A percentile compares a stretch with the other conserved stretches of the same genome.
These are phyloP conservation scores for Citrus sinensis DNA, from an alignment of 345 rosid species.

Conservation along the genomic window DNA sequence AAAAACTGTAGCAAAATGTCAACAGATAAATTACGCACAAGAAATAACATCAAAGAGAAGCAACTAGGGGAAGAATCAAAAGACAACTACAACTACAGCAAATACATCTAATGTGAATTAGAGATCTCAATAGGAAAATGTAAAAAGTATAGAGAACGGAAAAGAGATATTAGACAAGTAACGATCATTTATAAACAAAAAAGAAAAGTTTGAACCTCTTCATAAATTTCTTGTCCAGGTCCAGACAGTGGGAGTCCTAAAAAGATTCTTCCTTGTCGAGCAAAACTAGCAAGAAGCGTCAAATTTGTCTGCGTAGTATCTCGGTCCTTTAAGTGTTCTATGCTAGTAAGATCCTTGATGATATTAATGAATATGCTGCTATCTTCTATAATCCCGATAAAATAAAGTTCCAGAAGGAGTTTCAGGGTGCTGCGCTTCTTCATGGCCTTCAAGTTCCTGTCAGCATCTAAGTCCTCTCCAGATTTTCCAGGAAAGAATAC, in stretches of 20 bases:
- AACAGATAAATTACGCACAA: conserved; percentile 20
- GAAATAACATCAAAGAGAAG: neutral
- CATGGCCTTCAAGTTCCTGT: conserved; percentile 85
- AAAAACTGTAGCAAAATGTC: conserved; percentile 56
- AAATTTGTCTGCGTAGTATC: conserved; percentile 90
- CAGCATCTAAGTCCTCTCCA: conserved; percentile 80
- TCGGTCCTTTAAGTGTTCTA: conserved; percentile 82
- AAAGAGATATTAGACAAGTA: neutral
- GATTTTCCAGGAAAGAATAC: conserved; percentile 93
- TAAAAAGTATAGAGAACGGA: neutral
- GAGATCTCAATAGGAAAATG: neutral
- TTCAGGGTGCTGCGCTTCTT: conserved; percentile 92
- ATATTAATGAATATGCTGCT: conserved; percentile 67
- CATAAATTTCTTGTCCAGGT: conserved; percentile 82
- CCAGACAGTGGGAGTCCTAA: conserved; percentile 89
- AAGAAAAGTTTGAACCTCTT: conserved; percentile 54
- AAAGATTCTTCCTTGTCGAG: conserved; percentile 94
- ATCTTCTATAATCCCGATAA: conserved; percentile 92
- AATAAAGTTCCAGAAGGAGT: conserved; percentile 88
- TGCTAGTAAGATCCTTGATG: conserved; percentile 79
- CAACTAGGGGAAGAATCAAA: conserved; percentile 1
- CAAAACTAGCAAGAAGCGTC: conserved; percentile 93
- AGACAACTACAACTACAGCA: neutral
- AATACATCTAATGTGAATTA: neutral
- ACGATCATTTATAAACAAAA: neutral